Evolutionary conservation across 352 stramenopile genomes (phyloP), one percentile per base, ranked within the genome.

Genomic region (Phytophthora pistaciae): DNA sequence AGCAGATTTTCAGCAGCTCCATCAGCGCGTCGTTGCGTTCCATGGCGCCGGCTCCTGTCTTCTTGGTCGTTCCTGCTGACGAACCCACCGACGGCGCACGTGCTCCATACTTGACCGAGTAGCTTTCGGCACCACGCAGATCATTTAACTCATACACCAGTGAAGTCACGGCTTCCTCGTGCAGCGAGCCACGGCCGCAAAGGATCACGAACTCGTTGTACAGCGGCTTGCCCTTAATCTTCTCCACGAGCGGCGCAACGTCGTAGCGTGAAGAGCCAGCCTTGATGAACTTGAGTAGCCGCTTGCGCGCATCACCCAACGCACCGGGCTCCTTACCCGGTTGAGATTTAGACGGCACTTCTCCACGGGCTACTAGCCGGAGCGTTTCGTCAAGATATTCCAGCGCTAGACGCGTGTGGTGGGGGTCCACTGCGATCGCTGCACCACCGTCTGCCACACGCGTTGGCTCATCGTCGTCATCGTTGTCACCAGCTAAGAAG

Each of bases 201-300:
- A 96, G 73, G 67, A 96, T 93, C 16, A 96, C 81, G 46, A 96
- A 91, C 61, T 96, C 90, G 55, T 93, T 92, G 72, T 93, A 93
- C 16, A 96, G 70, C 21, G 82, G 74, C 40, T 87, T 90, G 29
- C 79, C 77, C 42, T 89, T 92, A 48, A 95, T 82, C 65, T 96
- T 95, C n/a, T 85, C 75, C 23, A 95, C 76, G 4, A 96, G 73
- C 31, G 88, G 77, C 29, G 60, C 68, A 14, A 91, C 90, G 38
- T 96, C 90, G 61, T 94, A 96, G 13, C 85, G 83, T 29, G 90
- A 96, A 8, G 85, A 86, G 25, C 81, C 75, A 0, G 88, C 80
- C 71, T 94, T 94, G 14, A 96, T 63, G 54, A 95, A 96, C 54
- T 92, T 89, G 16, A 96, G 68, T 66, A 96, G 27, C 9, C 88